These are phyloP conservation scores for Aspergillus fumigatiaffinis DNA, from an alignment of 2,329 filamentous ascomycete species.

Conservation along the genomic window DNA sequence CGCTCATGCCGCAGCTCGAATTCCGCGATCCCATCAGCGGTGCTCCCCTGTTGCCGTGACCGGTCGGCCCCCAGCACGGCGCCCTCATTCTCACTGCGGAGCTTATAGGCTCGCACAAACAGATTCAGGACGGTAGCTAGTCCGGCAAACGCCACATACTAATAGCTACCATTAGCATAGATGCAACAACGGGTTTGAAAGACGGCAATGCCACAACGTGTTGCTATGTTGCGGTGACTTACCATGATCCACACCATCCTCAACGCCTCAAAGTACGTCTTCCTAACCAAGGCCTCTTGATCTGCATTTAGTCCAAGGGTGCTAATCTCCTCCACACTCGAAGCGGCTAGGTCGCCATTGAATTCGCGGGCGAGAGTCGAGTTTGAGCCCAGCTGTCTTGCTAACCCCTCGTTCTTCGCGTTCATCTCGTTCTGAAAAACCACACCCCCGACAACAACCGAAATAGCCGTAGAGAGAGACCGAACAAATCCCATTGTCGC, in stretches of 20 bases:
- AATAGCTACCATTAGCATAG: not conserved
- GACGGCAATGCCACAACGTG: too few species aligned
- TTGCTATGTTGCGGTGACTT: not conserved
- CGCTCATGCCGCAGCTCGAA: not conserved
- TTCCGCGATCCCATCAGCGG: not conserved
- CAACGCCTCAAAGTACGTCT: constrained; percentile 4
- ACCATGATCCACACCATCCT: constrained; percentile 4
- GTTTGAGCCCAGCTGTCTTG: constrained; percentile 1
- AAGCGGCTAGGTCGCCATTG: constrained; percentile 1
- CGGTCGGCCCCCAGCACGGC: constrained; percentile 2
- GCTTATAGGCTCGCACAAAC: constrained; percentile 1
- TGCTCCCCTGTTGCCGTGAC: not conserved
- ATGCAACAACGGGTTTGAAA: too few species aligned
- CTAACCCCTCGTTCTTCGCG: constrained; percentile 9
- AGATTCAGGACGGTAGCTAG: constrained; percentile 2
- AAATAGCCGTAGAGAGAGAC: constrained; percentile 62
- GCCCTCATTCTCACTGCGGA: constrained; percentile 3
- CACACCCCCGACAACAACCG: constrained; percentile 66
- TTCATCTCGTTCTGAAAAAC: constrained; percentile 61
- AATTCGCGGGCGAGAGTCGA: constrained; percentile 1
- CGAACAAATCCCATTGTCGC: constrained; percentile 52
- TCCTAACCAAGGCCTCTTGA: constrained; percentile 1
- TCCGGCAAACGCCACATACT: constrained; percentile 2
- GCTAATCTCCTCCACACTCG: constrained; percentile 2
- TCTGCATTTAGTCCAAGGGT: not conserved